Evolutionary conservation across 345 rosid genomes (phyloP).

Genomic region (Eutrema japonicum): DNA sequence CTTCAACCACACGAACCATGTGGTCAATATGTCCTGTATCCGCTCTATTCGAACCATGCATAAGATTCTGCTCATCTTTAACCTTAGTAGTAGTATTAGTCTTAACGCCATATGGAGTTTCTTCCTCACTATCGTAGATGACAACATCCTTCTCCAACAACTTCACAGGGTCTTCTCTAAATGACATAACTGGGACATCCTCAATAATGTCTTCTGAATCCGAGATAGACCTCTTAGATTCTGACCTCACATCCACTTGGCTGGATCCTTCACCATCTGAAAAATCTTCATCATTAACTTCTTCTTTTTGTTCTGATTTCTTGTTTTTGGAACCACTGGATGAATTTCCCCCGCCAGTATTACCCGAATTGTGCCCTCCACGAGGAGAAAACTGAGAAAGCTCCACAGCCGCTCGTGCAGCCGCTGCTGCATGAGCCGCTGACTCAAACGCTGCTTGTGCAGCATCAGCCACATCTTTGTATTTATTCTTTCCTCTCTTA

Average conservation of each 20-base stretch:
- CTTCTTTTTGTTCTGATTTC: constrained; percentile 30
- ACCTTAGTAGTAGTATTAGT: constrained; percentile 18
- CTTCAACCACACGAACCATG: constrained; percentile 36
- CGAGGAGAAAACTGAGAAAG: constrained; percentile 68
- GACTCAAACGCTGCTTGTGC: constrained; percentile 93
- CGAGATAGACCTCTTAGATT: constrained; percentile 42
- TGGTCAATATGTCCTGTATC: constrained; percentile 40
- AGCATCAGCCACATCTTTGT: constrained; percentile 88
- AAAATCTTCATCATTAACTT: constrained; percentile 17
- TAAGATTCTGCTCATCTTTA: constrained; percentile 23
- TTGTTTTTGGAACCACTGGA: background rate
- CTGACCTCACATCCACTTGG: constrained; percentile 37
- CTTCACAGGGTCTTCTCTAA: constrained; percentile 54
- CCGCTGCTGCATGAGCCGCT: constrained; percentile 84
- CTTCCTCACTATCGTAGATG: constrained; percentile 61
- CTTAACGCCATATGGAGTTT: constrained; percentile 29
- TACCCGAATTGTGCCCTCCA: constrained; percentile 46
- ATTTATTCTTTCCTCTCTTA: constrained; percentile 52
- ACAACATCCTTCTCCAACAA: constrained; percentile 65
- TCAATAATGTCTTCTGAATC: constrained; percentile 50
- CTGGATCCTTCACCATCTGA: constrained; percentile 19
- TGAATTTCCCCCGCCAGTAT: background rate
- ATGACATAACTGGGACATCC: constrained; percentile 45
- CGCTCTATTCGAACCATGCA: constrained; percentile 26
- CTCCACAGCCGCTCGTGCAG: constrained; percentile 93